phyloP scores from a whole-genome alignment of 176 grass and related monocot genomes.

The Alloteropsis semialata region DNA sequence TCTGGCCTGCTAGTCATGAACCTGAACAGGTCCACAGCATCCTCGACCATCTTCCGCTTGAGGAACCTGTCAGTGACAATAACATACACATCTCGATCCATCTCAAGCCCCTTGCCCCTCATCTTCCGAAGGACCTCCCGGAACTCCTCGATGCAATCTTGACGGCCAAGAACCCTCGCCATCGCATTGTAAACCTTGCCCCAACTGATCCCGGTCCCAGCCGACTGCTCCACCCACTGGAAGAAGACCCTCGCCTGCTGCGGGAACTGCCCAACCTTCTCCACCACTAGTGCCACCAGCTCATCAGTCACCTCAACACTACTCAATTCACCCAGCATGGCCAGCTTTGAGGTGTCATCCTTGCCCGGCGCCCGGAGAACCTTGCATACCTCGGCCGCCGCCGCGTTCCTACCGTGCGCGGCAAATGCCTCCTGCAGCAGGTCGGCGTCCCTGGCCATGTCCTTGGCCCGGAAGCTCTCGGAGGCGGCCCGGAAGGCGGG shows the following conservation, averaged over 20 bases:
- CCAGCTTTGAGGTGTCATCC: conserved; percentile 19
- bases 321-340: conserved; percentile 29
- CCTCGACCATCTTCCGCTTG: conserved; percentile 50
- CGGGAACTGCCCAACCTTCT: conserved; percentile 40
- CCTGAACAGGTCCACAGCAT: conserved; percentile 54
- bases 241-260: conserved; percentile 63
- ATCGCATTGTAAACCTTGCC: conserved; percentile 53
- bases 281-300: conserved; percentile 53
- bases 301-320: conserved; percentile 43
- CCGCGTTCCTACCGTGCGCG: conserved; percentile 38
- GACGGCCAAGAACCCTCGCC: conserved; percentile 44
- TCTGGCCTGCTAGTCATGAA: conserved; percentile 38
- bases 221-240: conserved; percentile 50
- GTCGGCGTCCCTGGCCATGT: conserved; percentile 45
- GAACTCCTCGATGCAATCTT: conserved; percentile 65
- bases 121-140: conserved; percentile 53
- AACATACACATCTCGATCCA: conserved; percentile 60
- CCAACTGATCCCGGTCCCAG: conserved; percentile 32
- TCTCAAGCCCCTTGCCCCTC: conserved; percentile 38
- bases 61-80: conserved; percentile 44
- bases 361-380: conserved; percentile 39
- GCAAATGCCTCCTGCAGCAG: conserved; percentile 51
- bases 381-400: conserved; percentile 40
- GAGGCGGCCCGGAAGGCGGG: conserved; percentile 48
- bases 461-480: conserved; percentile 47